A percentile compares a stretch with the other conserved stretches of the same genome.
Evolutionary conservation across 1,284 basidiomycete species (phyloP).

Genomic region (Papiliotrema laurentii): DNA sequence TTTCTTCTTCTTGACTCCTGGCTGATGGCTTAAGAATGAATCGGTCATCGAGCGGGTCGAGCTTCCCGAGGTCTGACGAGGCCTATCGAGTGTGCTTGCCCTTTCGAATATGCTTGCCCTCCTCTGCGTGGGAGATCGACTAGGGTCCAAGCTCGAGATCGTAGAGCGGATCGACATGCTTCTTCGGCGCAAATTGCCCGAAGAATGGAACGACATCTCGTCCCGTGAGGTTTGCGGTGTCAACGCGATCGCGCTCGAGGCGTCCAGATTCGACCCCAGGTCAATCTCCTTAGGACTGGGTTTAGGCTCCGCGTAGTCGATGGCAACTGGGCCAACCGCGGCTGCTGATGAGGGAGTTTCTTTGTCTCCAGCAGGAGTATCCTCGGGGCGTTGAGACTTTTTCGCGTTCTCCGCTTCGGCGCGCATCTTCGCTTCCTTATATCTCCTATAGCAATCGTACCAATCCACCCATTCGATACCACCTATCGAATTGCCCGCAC

Average conservation of each 20-base stretch:
- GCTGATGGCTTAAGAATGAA: neutral
- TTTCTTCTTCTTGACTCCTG: conserved; percentile 38
- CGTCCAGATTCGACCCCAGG: conserved; percentile 12
- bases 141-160: conserved; percentile 32
- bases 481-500: conserved; percentile 34
- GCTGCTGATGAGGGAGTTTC: neutral
- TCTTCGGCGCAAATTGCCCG: conserved; percentile 13
- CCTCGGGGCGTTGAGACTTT: conserved; percentile 1
- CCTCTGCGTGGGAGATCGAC: conserved; percentile 21
- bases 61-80: conserved; percentile 32
- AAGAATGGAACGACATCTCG: conserved; percentile 11
- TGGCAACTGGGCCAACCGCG: neutral
- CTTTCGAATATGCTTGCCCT: conserved; percentile 23
- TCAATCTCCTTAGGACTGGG: conserved; percentile 9
- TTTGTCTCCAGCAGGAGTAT: conserved; percentile 1
- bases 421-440: conserved; percentile 55
- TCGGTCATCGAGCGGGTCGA: conserved; percentile 19
- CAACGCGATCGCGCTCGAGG: conserved; percentile 18
- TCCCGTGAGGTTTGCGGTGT: conserved; percentile 30
- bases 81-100: conserved; percentile 21
- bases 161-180: conserved; percentile 37
- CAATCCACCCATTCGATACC: conserved; percentile 59
- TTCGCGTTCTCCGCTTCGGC: conserved; percentile 30
- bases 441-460: conserved; percentile 55
- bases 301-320: neutral